phyloP scores from a whole-genome alignment of 805 yeast genomes.

The Cyberlindnera mrakii region DNA sequence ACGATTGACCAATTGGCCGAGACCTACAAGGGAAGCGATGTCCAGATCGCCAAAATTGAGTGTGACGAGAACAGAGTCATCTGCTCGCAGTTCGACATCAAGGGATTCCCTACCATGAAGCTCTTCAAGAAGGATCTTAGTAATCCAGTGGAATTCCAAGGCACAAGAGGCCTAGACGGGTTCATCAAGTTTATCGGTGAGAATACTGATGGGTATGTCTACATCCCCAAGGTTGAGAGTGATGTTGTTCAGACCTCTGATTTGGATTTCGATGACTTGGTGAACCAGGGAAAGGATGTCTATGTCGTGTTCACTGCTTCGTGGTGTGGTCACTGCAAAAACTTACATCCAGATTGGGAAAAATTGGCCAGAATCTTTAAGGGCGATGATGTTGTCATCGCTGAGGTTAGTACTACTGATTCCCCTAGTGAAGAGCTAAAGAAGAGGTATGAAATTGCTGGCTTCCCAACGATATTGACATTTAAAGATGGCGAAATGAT shows the following conservation, averaged over 20 bases:
- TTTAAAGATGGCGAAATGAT: conserved; percentile 25
- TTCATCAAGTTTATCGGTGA: conserved; percentile 59
- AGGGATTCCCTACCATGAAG: conserved; percentile 89
- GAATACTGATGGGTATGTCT: conserved; percentile 28
- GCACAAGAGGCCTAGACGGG: conserved; percentile 64
- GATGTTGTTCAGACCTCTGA: conserved; percentile 23
- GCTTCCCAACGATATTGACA: conserved; percentile 46
- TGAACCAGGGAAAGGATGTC: conserved; percentile 19
- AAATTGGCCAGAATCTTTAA: conserved; percentile 39
- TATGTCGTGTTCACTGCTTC: conserved; percentile 40
- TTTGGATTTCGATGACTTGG: conserved; percentile 30
- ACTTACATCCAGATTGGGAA: conserved; percentile 41
- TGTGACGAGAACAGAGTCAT: conserved; percentile 85
- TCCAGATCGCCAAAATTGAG: conserved; percentile 80
- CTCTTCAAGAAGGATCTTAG: conserved; percentile 52
- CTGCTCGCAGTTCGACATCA: conserved; percentile 55
- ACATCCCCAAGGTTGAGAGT: conserved; percentile 20
- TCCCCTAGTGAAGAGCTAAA: conserved; percentile 38
- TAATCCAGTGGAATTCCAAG: conserved; percentile 57
- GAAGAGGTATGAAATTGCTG: conserved; percentile 33
- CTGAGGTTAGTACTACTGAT: conserved; percentile 37
- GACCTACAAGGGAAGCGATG: conserved; percentile 45
- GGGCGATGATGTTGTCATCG: conserved; percentile 33
- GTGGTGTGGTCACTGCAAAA: conserved; percentile 51
- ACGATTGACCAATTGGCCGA: conserved; percentile 79